Base-by-base conservation (phyloP, 106 monocot genomes). In the Posidonia australis region DNA sequence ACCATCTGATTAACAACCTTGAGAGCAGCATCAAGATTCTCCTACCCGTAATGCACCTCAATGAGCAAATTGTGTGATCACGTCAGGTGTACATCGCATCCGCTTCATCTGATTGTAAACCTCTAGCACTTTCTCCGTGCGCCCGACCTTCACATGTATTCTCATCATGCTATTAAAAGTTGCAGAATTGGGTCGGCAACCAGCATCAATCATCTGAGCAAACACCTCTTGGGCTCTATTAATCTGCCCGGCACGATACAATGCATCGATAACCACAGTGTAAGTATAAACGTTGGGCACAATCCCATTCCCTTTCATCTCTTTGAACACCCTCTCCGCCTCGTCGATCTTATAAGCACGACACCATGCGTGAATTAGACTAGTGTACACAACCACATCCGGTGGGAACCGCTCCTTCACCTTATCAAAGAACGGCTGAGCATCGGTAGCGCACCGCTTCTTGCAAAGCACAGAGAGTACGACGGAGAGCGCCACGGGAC, bases 61-160 rank as follows among this genome's bases (percentile, higher is more conserved):
- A 98, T 87, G 49, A 98, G 62, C 62, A 87, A 90, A 67, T 98
- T 98, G 74, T 87, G 80, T 13, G 96, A 98, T 87, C 25, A 74
- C 49, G 54, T 98, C 96, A 1, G 96, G 82, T 53, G 78, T 77
- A 28, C 79, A 80, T 3, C 63, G 64, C 25, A 98, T 76, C 76
- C 74, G 82, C 63, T 73, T 78, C 96, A 98, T 98, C 74, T 87
- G 90, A 68, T 98, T 98, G 46, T 83, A 74, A 44, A 98, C 81
- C 72, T 98, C 90, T 10, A 98, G 69, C 1, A 69, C 96, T 62
- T 84, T 87, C 73, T 86, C 87, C 2, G 67, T 46, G 13, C 87
- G 72, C 1, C 84, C 82, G 0, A 84, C 78, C 71, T 85, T 90
- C 43, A 85, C 82, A 57, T 98, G 90, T 0, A 78, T 78, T 20